phyloP scores from a whole-genome alignment of 2,329 filamentous ascomycete genomes.

The Pseudogymnoascus destructans region DNA sequence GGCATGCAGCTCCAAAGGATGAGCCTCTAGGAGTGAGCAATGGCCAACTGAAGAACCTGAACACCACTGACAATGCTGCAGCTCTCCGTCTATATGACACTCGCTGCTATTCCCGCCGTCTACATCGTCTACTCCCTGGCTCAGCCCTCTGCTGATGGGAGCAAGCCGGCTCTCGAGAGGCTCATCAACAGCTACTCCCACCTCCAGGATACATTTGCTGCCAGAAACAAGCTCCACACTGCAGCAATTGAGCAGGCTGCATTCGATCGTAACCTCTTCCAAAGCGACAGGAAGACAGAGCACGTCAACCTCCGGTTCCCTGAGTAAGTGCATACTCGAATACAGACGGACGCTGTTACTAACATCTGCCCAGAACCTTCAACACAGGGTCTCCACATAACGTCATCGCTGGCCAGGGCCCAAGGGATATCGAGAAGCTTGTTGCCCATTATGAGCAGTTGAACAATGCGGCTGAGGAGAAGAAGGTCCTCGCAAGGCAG shows the following conservation, averaged over 20 bases:
- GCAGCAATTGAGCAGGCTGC: conserved; percentile 49
- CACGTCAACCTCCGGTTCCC: conserved; percentile 44
- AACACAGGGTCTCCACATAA: conserved; percentile 52
- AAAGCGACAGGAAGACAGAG: conserved; percentile 30
- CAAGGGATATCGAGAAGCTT: conserved; percentile 44
- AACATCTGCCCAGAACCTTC: conserved; percentile 39
- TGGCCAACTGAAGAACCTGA: background rate
- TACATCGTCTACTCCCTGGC: conserved; percentile 34
- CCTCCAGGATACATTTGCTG: conserved; percentile 38
- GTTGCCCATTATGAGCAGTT: conserved; percentile 49
- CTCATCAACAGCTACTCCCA: conserved; percentile 43
- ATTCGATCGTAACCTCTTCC: conserved; percentile 47
- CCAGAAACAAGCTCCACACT: conserved; percentile 47
- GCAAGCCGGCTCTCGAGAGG: conserved; percentile 31
- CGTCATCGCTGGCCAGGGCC: conserved; percentile 44
- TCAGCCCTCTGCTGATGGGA: conserved; percentile 27
- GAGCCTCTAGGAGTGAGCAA: conserved; percentile 37
- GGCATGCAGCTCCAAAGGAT: conserved; percentile 29
- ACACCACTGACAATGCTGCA: conserved; percentile 20
- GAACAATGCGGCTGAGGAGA: conserved; percentile 42
- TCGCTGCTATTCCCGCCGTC: conserved; percentile 33
- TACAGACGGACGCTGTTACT: conserved; percentile 3
- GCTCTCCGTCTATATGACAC: conserved; percentile 35
- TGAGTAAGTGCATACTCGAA: conserved; percentile 41
- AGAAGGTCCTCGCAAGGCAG: conserved; percentile 32